phyloP scores from a whole-genome alignment of 495 filamentous ascomycete genomes.

The Hypoxylon trugodes region DNA sequence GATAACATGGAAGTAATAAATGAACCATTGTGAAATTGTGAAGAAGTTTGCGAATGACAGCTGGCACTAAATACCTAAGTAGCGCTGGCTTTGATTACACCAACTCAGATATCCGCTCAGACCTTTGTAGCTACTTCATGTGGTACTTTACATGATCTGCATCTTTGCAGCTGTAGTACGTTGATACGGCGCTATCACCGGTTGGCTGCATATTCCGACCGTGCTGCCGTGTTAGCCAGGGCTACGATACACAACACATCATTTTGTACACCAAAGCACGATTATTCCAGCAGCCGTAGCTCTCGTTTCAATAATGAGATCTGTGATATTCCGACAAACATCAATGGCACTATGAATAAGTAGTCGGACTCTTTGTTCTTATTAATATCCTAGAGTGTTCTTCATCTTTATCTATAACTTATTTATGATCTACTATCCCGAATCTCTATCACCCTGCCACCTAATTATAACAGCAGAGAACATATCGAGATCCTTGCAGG shows the following conservation, averaged over 20 bases:
- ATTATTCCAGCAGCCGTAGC: neutral
- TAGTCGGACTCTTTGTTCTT: neutral
- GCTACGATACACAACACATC: constrained; percentile 1
- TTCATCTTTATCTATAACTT: neutral
- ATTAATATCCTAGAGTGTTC: neutral
- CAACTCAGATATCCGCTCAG: too few species aligned
- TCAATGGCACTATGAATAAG: neutral
- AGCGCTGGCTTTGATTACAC: too few species aligned
- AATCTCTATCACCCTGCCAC: neutral
- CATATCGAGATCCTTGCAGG: constrained; percentile 28
- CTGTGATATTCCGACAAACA: constrained; percentile 10
- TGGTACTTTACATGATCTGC: too few species aligned
- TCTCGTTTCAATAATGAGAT: constrained; percentile 23
- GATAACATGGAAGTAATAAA: neutral
- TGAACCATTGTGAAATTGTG: constrained; percentile 1
- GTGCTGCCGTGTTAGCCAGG: too few species aligned
- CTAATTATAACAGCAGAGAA: neutral
- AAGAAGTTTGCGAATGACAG: too few species aligned
- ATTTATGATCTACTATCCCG: too few species aligned
- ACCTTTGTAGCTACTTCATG: too few species aligned
- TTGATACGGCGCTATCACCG: constrained; percentile 17
- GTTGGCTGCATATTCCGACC: constrained; percentile 25
- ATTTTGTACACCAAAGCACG: neutral
- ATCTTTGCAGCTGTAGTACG: neutral
- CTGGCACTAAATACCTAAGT: too few species aligned